Evolutionary conservation across 2,329 filamentous ascomycete genomes (phyloP), one percentile per base, ranked within the genome.

Genomic region (Penicillium italicum): DNA sequence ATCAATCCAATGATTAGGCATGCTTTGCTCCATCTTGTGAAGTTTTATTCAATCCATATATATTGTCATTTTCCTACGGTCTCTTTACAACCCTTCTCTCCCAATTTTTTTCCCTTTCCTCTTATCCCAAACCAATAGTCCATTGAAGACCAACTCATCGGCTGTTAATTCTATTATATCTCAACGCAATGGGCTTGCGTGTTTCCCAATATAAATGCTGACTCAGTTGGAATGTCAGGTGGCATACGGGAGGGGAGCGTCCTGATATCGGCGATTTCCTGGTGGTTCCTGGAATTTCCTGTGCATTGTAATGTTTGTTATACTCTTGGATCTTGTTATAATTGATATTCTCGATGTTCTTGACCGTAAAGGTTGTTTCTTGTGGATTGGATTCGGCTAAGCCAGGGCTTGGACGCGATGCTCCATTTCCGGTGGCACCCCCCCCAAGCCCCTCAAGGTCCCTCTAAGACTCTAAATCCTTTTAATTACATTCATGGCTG

Each of bases 351-450:
- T n/a, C 5, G 9, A 47, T 31, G 31, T 45, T 30, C 26, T 20
- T 20, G 6, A 33, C 18, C n/a, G 16, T 33, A 7, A 18, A 33
- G 8, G 16, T n/a, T n/a, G 7, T n/a, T 18, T 10, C 31, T 31
- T 42, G 36, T 50, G 36, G 37, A 52, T 7, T 41, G 4, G n/a
- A 26, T 53, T 53, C 50, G 50, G 43, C 12, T 53, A 53, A 49
- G 43, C 50, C 50, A 53, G 50, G 50, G 50, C 43, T 47, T 53
- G 50, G 50, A 48, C 50, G 20, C 43, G 34, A 47, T 48, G 22
- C 50, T 45, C 50, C 44, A 45, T 45, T 31, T 34, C 49, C 24
- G 40, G 31, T 30, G 37, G 28, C 45, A 20, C 26, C 26, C 44
- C 22, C 14, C 6, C 22, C 3, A 22, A 9, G 9, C 48, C 20